Base-by-base conservation (phyloP, 2,329 filamentous ascomycete genomes). In the Beauveria sp. region DNA sequence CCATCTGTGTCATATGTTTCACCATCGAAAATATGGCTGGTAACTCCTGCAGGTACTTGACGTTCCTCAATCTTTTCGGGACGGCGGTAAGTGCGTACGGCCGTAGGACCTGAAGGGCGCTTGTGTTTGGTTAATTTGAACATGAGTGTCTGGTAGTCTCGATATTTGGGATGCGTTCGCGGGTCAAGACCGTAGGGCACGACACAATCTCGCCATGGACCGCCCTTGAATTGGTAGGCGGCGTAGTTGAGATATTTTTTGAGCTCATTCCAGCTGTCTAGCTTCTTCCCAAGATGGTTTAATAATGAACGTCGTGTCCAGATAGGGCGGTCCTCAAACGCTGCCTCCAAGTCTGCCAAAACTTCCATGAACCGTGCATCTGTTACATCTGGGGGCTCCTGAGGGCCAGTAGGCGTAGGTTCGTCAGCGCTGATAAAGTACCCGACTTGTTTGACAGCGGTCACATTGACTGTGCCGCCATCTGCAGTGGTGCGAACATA, bases 171-270 rank as follows among this genome's bases (percentile, higher is more conserved):
- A 64, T 93, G 87, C 16, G 77, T 82, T 42, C 95, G 85, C 3
- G 95, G 95, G 70, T 99, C 95, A 22, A 96, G 75, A 10, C 93
- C 93, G 72, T 93, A 95, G 52, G 83, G 86, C 65, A 97, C 85
- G 59, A 97, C 86, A 3, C 90, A 87, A 72, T 98, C 93, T 65
- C 91, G 85, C 89, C 91, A 99, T 0, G 95, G 93, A 0, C 95
- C 95, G 24, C 89, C 91, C 63, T 89, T 88, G 79, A 98, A 97
- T 74, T 93, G 91, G 75, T 96, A 99, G 9, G 90, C 92, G 5
- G 91, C 86, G 68, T 95, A 93, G 65, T 91, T 89, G 58, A 93
- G 83, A 52, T 90, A 90, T 70, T 88, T 83, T 68, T 91, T 89
- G 63, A 96, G 74, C 47, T 82, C 74, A 62, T 82, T 82, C 71